These are phyloP conservation scores for Mucor velutinosus DNA, from an alignment of 371 early-diverging fungal species.

Conservation along the genomic window DNA sequence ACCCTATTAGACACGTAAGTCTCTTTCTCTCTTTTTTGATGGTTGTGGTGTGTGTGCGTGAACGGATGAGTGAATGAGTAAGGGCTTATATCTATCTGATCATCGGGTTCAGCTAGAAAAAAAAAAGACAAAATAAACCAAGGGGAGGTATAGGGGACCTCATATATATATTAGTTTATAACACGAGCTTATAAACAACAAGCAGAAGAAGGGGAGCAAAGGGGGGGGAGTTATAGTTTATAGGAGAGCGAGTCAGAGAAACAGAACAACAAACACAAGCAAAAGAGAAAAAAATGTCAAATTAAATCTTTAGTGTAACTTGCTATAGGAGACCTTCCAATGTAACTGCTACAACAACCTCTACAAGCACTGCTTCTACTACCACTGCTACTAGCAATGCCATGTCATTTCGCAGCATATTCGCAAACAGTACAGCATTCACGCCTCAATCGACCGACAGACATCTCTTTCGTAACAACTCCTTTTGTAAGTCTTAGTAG, in stretches of 20 bases:
- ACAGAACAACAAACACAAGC: slow-evolving; percentile 10
- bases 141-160: not conserved
- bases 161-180: not conserved
- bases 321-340: slow-evolving; percentile 9
- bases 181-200: slow-evolving; percentile 8
- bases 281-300: slow-evolving; percentile 3
- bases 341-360: not conserved
- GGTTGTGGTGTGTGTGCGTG: too few species aligned
- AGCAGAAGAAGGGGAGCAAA: not conserved
- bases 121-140: not conserved
- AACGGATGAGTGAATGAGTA: too few species aligned
- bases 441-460: slow-evolving; percentile 36
- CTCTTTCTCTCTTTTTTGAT: not conserved
- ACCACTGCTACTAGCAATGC: slow-evolving; percentile 6
- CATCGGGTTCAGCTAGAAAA: not conserved
- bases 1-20: slow-evolving; percentile 29
- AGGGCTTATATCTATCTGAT: not conserved
- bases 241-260: not conserved
- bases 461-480: slow-evolving; percentile 27
- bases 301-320: slow-evolving; percentile 11
- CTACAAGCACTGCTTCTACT: not conserved
- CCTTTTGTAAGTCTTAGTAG: slow-evolving; percentile 7
- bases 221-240: not conserved
- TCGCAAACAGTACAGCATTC: slow-evolving; percentile 39
- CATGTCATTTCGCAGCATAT: slow-evolving; percentile 39